These are phyloP conservation scores for Fusarium longipes DNA, from an alignment of 2,329 filamentous ascomycete species.

Conservation along the genomic window DNA sequence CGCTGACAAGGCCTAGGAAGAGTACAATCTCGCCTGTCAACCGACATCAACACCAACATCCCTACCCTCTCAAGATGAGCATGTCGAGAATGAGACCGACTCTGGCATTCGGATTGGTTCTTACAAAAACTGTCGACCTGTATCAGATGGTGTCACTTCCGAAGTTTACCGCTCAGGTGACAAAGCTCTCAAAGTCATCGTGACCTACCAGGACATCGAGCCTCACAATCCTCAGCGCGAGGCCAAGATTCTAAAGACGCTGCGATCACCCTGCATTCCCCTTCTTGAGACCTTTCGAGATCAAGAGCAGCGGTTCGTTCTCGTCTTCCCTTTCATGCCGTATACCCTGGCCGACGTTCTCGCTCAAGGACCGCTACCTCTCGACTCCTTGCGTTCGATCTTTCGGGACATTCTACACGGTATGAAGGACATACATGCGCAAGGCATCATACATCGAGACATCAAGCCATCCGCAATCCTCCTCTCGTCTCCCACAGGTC, in stretches of 20 bases:
- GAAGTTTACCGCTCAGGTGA: conserved; percentile 77
- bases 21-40: conserved; percentile 63
- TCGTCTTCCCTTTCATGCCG: conserved; percentile 87
- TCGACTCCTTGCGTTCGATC: conserved; percentile 53
- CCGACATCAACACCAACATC: conserved; percentile 27
- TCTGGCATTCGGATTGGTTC: conserved; percentile 62
- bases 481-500: conserved; percentile 72
- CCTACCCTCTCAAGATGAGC: conserved; percentile 4
- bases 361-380: conserved; percentile 54
- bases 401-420: conserved; percentile 77
- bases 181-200: conserved; percentile 86
- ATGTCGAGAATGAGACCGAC: conserved; percentile 23
- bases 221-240: conserved; percentile 88
- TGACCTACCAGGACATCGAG: conserved; percentile 75
- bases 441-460: conserved; percentile 90
- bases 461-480: conserved; percentile 93
- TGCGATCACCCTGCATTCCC: conserved; percentile 69
- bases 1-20: conserved; percentile 60
- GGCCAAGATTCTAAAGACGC: conserved; percentile 74
- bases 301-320: conserved; percentile 75
- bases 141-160: conserved; percentile 80
- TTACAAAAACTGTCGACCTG: conserved; percentile 64
- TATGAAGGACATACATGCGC: conserved; percentile 75
- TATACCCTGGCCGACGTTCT: conserved; percentile 78
- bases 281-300: conserved; percentile 81